Conservation (phyloP, 1,139 yeast species). For the Diutina scorzettiae region DNA sequence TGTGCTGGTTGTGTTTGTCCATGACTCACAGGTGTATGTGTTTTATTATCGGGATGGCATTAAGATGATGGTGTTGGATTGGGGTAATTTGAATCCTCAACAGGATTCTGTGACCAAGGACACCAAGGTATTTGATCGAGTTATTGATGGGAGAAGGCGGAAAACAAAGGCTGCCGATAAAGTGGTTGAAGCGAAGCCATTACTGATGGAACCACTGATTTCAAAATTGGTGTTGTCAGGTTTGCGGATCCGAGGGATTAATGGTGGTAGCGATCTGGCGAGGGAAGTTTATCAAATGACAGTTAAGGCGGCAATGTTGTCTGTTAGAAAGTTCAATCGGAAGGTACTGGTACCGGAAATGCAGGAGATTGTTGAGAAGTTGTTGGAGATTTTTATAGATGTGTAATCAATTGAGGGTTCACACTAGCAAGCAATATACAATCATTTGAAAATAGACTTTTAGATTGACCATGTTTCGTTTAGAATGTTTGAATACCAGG, state of each 20-base stretch:
- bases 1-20: not conserved
- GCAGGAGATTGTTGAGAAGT: not conserved
- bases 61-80: not conserved
- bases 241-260: constrained; percentile 29
- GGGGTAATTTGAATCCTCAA: not conserved
- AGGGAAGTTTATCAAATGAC: constrained; percentile 36
- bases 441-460: too few species aligned
- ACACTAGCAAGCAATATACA: too few species aligned
- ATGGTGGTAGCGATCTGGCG: constrained; percentile 15
- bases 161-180: too few species aligned
- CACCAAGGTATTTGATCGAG: constrained; percentile 24
- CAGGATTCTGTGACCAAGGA: constrained; percentile 6
- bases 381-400: not conserved
- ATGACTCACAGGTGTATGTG: not conserved
- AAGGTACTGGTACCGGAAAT: not conserved
- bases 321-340: constrained; percentile 23
- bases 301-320: constrained; percentile 26
- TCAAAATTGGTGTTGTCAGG: constrained; percentile 30
- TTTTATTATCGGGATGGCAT: not conserved
- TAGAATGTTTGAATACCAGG: too few species aligned
- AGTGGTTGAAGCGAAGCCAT: constrained; percentile 11
- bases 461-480: too few species aligned
- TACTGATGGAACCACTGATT: constrained; percentile 24
- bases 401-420: too few species aligned
- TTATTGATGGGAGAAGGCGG: constrained; percentile 17